Conservation (phyloP, 805 yeast species). For the Yamadazyma sp. region DNA sequence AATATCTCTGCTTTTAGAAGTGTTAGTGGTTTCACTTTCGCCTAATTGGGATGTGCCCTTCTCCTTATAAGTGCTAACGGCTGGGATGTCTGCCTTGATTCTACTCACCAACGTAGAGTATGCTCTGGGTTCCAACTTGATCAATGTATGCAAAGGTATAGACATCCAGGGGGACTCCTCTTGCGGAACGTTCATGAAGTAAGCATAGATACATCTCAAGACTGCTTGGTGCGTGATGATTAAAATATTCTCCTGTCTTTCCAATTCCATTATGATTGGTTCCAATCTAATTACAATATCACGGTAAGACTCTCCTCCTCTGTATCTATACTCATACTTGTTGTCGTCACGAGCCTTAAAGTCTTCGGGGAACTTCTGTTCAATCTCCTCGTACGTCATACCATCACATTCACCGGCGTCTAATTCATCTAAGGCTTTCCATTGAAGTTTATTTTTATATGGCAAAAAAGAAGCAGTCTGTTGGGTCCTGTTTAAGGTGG, state of each 20-base stretch:
- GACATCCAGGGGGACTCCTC: slow-evolving; percentile 99
- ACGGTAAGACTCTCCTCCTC: slow-evolving; percentile 96
- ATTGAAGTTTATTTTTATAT: slow-evolving; percentile 70
- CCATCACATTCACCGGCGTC: slow-evolving; percentile 99
- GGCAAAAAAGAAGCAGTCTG: slow-evolving; percentile 86
- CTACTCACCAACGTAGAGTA: slow-evolving; percentile 84
- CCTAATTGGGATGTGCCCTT: slow-evolving; percentile 79
- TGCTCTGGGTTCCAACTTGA: slow-evolving; percentile 93
- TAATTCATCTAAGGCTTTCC: slow-evolving; percentile 97
- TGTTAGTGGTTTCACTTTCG: slow-evolving; percentile 40
- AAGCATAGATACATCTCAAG: slow-evolving; percentile 92
- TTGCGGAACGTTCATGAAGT: slow-evolving; percentile 97
- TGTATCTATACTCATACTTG: slow-evolving; percentile 91
- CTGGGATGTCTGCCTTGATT: slow-evolving; percentile 95
- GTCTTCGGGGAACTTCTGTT: slow-evolving; percentile 83
- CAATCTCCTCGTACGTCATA: slow-evolving; percentile 92
- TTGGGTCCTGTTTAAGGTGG: slow-evolving; percentile 86
- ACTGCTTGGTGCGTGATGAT: slow-evolving; percentile 98
- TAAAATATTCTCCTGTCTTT: slow-evolving; percentile 92
- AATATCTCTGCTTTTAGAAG: slow-evolving; percentile 49
- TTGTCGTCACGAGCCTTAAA: slow-evolving; percentile 94
- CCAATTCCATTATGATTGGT: slow-evolving; percentile 97
- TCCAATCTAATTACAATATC: slow-evolving; percentile 94
- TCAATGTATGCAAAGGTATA: slow-evolving; percentile 92
- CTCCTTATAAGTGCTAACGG: slow-evolving; percentile 94